phyloP scores from a whole-genome alignment of 139 green algal genomes.

The Edaphochlamys debaryana region DNA sequence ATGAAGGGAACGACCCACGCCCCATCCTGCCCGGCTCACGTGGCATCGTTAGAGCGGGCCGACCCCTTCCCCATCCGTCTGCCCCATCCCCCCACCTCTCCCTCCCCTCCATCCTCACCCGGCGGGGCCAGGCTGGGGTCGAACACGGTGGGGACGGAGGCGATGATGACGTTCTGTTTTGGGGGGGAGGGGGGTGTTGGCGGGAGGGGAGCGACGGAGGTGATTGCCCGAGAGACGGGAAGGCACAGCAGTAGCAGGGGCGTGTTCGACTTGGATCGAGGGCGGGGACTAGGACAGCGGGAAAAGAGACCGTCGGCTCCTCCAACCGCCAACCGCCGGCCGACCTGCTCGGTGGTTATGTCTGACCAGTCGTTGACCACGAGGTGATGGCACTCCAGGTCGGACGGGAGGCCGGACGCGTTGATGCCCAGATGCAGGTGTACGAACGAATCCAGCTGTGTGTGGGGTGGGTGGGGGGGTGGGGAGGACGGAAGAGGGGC shows the following conservation, averaged over 20 bases:
- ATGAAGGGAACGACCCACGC: too few species aligned
- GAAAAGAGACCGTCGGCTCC: too few species aligned
- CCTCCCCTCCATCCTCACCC: too few species aligned
- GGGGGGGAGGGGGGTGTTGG: constrained; percentile 31
- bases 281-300: too few species aligned
- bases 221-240: too few species aligned
- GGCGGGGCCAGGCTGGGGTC: constrained; percentile 74
- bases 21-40: too few species aligned
- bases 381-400: constrained; percentile 88
- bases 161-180: constrained; percentile 77
- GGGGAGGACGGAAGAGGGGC: not conserved
- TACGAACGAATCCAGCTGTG: constrained; percentile 80
- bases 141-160: constrained; percentile 82
- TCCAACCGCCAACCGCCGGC: constrained; percentile 28
- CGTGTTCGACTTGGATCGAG: not conserved
- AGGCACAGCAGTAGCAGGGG: constrained; percentile 55
- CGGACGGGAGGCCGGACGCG: constrained; percentile 67
- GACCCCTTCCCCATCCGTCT: too few species aligned
- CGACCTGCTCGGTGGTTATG: too few species aligned
- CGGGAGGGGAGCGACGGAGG: too few species aligned
- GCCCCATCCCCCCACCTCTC: too few species aligned
- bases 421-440: constrained; percentile 94
- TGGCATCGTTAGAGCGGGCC: too few species aligned
- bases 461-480: not conserved
- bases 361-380: constrained; percentile 84